A percentile compares a stretch with the other conserved stretches of the same genome.
These are phyloP conservation scores for Saccharomycopsis crataegensis DNA, from an alignment of 1,139 yeast species.

Conservation along the genomic window DNA sequence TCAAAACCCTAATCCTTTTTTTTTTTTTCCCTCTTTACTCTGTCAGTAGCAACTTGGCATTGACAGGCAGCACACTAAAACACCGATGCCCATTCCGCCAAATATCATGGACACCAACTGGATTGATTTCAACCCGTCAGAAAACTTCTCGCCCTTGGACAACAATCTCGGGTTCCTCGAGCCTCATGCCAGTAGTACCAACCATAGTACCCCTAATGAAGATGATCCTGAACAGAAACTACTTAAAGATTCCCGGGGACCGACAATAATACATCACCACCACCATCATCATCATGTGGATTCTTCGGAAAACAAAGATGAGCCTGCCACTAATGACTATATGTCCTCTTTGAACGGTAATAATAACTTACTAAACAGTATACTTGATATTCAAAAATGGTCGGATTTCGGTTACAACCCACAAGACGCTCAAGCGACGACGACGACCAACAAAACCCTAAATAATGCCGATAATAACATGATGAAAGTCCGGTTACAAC, in stretches of 20 bases:
- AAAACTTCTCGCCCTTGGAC: conserved; percentile 4
- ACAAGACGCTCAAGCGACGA: background rate
- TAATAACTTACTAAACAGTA: background rate
- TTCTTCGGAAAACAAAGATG: background rate
- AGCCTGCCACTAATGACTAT: background rate
- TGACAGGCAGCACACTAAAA: no score
- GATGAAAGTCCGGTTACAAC: no score
- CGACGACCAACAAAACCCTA: background rate
- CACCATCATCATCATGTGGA: background rate
- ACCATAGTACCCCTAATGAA: no score
- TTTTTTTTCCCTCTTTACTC: no score
- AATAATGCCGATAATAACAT: no score
- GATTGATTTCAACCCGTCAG: conserved; percentile 17
- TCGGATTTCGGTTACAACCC: conserved; percentile 7
- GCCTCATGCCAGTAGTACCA: background rate
- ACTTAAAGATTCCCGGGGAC: background rate
- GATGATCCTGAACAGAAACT: no score
- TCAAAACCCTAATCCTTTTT: no score
- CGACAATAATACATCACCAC: background rate
- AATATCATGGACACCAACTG: conserved; percentile 17
- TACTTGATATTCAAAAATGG: conserved; percentile 16
- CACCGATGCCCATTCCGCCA: no score
- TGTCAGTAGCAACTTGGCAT: no score
- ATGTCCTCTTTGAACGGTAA: background rate
- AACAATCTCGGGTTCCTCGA: conserved; percentile 11